These are phyloP conservation scores for Thalia dealbata DNA, from an alignment of 176 grass and related monocot genomes.

Conservation along the genomic window DNA sequence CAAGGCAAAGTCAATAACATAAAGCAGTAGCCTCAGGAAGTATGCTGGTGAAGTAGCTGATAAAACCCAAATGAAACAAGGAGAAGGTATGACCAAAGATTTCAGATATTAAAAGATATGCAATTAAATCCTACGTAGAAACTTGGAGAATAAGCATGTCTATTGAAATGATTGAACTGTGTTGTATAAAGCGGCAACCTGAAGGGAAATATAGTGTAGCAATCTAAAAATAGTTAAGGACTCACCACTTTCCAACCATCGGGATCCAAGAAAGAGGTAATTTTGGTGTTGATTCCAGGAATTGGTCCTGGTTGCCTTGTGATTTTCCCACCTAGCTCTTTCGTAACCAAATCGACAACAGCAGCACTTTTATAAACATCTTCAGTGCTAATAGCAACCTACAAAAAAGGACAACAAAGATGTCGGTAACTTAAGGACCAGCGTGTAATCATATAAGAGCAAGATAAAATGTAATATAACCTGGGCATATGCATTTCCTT, in stretches of 20 bases:
- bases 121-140: background rate
- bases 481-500: conserved; percentile 97
- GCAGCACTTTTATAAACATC: conserved; percentile 90
- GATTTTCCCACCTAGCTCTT: conserved; percentile 89
- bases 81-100: background rate
- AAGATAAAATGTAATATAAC: conserved; percentile 23
- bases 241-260: conserved; percentile 99
- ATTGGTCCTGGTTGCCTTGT: conserved; percentile 71
- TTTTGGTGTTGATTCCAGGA: conserved; percentile 81
- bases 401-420: background rate
- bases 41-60: background rate
- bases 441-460: background rate
- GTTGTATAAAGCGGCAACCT: background rate
- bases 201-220: background rate
- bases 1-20: background rate
- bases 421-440: conserved; percentile 14
- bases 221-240: conserved; percentile 3
- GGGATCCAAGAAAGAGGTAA: conserved; percentile 85
- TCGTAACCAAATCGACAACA: conserved; percentile 54
- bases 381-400: conserved; percentile 91
- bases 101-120: background rate
- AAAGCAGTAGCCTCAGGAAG: too few relatives aligned
- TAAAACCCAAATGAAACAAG: background rate
- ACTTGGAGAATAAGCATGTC: background rate
- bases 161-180: background rate